These are phyloP conservation scores for Syncephalastrum racemosum DNA, from an alignment of 371 early-diverging fungal species.

Conservation along the genomic window DNA sequence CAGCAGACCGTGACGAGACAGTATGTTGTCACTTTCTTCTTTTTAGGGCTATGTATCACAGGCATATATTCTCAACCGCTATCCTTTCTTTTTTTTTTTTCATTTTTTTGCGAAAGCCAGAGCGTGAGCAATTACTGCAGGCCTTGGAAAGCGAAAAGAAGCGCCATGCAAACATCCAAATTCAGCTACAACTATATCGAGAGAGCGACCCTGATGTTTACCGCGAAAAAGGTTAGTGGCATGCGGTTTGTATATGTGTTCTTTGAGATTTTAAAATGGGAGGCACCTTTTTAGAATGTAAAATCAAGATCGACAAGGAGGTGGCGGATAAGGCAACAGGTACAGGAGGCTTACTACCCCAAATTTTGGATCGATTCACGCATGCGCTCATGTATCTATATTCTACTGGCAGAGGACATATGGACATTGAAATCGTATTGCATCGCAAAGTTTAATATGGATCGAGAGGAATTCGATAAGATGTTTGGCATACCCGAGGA, in stretches of 20 bases:
- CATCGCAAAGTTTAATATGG: constrained; percentile 74
- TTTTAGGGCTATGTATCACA: no score
- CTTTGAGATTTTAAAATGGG: not conserved
- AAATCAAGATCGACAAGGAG: constrained; percentile 60
- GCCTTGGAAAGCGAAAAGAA: constrained; percentile 48
- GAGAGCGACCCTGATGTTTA: constrained; percentile 82
- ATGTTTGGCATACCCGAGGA: constrained; percentile 81
- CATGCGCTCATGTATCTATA: not conserved
- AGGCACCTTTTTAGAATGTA: constrained; percentile 51
- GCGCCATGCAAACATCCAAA: constrained; percentile 23
- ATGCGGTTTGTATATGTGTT: no score
- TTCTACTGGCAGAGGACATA: constrained; percentile 70
- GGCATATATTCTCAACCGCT: no score
- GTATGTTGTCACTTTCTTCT: no score
- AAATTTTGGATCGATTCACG: not conserved
- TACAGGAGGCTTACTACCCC: constrained; percentile 16
- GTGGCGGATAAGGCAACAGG: constrained; percentile 91
- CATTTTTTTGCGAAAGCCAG: constrained; percentile 35
- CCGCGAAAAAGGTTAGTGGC: constrained; percentile 55
- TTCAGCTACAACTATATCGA: constrained; percentile 62
- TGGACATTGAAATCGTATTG: constrained; percentile 87
- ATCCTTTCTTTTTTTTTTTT: no score
- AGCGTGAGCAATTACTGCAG: constrained; percentile 49
- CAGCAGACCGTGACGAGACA: no score
- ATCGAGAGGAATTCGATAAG: constrained; percentile 66